Evolutionary conservation across 1,284 basidiomycete species (phyloP), one percentile per base, ranked within the genome.

Genomic region (Ceratobasidium sp.): DNA sequence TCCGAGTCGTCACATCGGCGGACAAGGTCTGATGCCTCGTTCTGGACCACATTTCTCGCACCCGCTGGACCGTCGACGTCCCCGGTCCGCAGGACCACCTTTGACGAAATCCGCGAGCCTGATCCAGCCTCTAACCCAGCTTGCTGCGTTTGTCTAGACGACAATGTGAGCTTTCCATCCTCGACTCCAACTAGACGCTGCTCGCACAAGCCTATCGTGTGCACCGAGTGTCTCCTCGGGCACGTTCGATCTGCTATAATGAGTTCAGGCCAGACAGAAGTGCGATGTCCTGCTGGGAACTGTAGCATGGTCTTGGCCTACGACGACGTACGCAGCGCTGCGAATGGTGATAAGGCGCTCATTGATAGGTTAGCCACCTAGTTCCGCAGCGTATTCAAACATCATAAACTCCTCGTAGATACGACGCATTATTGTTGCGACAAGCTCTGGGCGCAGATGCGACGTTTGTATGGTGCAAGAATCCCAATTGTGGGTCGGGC

Each of bases 401-500:
- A 3, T 23, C n/a, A 32, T 2, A 47, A 49, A 28, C 21, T 21
- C 16, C 30, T 49, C 11, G 13, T 21, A 66, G 63, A 35, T 66
- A 50, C 43, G 63, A 66, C 46, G 32, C 47, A 23, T 35, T 66
- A 32, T 35, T 66, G 47, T 49, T 66, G n/a, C 46, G 63, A 47
- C 63, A 54, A 26, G 63, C 63, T 6, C 26, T 66, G 9, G 47
- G 49, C 49, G 14, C 63, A 23, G 63, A 66, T 21, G 18, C 28
- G 13, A 46, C 63, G 32, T 66, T 66, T 54, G 63, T 66, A 5
- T 66, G 63, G 63, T 66, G 63, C 63, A 66, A 66, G 23, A 66
- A 66, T 47, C 46, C 63, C 14, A 35, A 18, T 13, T 66, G 63
- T 46, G 63, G 63, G 21, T 66, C 63, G 5, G 63, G 63, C 4